phyloP scores from a whole-genome alignment of 2,329 filamentous ascomycete species.

The Alternaria triticimaculans region DNA sequence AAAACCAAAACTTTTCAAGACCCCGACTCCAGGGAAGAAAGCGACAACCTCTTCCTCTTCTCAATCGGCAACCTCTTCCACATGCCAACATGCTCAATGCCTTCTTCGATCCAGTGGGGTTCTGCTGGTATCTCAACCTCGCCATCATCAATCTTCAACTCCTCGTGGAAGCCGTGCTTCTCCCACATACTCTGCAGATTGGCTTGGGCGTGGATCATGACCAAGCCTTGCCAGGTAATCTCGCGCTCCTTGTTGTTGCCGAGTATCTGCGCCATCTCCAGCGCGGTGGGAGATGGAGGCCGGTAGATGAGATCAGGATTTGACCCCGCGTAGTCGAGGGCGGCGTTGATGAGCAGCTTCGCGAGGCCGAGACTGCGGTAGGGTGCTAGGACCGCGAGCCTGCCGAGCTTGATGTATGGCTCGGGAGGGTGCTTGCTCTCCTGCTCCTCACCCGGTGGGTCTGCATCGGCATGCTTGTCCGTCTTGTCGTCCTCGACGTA shows the following conservation, averaged over 20 bases:
- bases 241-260: constrained; percentile 47
- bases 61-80: constrained; percentile 58
- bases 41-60: constrained; percentile 18
- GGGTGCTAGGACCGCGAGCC: constrained; percentile 72
- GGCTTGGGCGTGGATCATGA: constrained; percentile 81
- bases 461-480: constrained; percentile 41
- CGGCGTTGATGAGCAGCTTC: constrained; percentile 69
- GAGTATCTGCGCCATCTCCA: constrained; percentile 55
- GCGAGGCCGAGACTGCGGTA: constrained; percentile 72
- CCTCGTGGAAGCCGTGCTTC: constrained; percentile 77
- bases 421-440: constrained; percentile 66
- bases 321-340: constrained; percentile 69
- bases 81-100: constrained; percentile 87
- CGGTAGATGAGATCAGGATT: constrained; percentile 60
- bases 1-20: neutral
- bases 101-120: constrained; percentile 76
- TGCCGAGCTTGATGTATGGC: constrained; percentile 82
- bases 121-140: constrained; percentile 40
- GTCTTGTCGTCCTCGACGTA: constrained; percentile 34
- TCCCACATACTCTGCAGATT: constrained; percentile 70
- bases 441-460: constrained; percentile 23
- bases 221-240: constrained; percentile 72
- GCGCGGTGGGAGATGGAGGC: constrained; percentile 45
- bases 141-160: constrained; percentile 66
- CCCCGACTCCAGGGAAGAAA: constrained; percentile 14